Base-by-base conservation (phyloP, 495 filamentous ascomycete species). In the Thozetella sp. region DNA sequence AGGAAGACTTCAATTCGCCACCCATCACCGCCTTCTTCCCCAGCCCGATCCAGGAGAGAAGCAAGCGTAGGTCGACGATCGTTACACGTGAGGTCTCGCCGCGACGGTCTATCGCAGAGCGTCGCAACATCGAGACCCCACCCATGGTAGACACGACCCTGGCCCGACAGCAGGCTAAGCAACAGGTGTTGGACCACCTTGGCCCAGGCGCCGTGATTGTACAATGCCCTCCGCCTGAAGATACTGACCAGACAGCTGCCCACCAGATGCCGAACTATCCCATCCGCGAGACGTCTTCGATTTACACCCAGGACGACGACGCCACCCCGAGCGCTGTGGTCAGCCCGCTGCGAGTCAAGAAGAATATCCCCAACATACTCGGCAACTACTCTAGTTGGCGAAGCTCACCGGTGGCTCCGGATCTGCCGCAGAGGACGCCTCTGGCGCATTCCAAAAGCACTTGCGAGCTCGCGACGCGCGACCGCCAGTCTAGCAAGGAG, bases 271-370 rank as follows among this genome's bases (percentile, higher is more conserved):
- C 4, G 43, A 48, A 15, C 43, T 48, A 10, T n/a, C 43, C 10
- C 30, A 15, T 37, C n/a, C 43, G n/a, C 11, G 11, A 48, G 3
- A 4, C 43, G 20, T 20, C 64, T 4, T 73, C 69, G 19, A 22
- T 58, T 22, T 74, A 72, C 26, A 70, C 69, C 0, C 60, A 64
- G 23, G 65, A 72, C 19, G 24, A 55, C 10, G 15, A 57, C 19
- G 24, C 34, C 13, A 11, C 30, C 25, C 24, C 53, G n/a, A 9
- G 46, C 19, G 54, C 55, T 17, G 46, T 25, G 34, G 46, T 71
- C 50, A 67, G 61, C 43, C 72, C 72, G 0, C 68, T 74, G 1
- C 66, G 56, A 15, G 51, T 69, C 34, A 51, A 52, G 23, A 70
- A 67, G 58, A 61, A 52, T 4, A 45, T 13, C 15, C 13, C 55